Percentiles rank a stretch among this genome's conserved stretches.
These are phyloP conservation scores for Dothidotthia symphoricarpi DNA, from an alignment of 2,329 filamentous ascomycete species.

Conservation along the genomic window DNA sequence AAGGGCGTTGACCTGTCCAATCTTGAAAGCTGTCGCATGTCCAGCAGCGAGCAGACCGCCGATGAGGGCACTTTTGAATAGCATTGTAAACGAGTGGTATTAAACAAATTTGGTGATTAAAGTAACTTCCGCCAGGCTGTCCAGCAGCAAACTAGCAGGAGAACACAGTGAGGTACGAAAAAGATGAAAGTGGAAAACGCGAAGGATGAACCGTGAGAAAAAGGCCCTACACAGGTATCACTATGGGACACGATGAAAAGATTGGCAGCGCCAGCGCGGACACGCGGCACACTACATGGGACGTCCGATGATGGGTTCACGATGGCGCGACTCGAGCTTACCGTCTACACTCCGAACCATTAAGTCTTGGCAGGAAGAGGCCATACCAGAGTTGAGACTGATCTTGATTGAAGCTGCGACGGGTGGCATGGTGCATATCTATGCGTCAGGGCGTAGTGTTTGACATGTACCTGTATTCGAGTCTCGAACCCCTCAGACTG, in stretches of 20 bases:
- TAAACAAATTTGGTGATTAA: slow-evolving; percentile 37
- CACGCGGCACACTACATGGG: slow-evolving; percentile 6
- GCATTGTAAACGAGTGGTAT: slow-evolving; percentile 32
- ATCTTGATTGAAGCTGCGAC: slow-evolving; percentile 36
- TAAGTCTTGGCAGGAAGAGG: slow-evolving; percentile 20
- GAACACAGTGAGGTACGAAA: slow-evolving; percentile 24
- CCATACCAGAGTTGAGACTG: slow-evolving; percentile 36
- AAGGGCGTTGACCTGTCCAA: slow-evolving; percentile 23
- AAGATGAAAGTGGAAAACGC: slow-evolving; percentile 28
- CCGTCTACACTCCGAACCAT: slow-evolving; percentile 27
- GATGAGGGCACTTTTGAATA: slow-evolving; percentile 27
- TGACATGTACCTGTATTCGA: slow-evolving; percentile 22
- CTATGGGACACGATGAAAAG: slow-evolving; percentile 8
- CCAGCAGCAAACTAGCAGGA: slow-evolving; percentile 38
- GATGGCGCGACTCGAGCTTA: slow-evolving; percentile 33
- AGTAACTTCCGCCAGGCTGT: slow-evolving; percentile 33
- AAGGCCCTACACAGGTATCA: slow-evolving; percentile 30
- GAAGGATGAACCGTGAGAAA: slow-evolving; percentile 28
- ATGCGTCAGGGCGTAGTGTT: slow-evolving; percentile 28
- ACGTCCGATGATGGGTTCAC: slow-evolving; percentile 16
- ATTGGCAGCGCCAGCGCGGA: too few relatives aligned
- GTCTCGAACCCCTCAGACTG: slow-evolving; percentile 14
- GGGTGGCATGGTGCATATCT: slow-evolving; percentile 21
- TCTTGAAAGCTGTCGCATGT: slow-evolving; percentile 31
- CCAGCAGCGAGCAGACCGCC: slow-evolving; percentile 36